phyloP scores from a whole-genome alignment of 179 eudicot genomes.

The Beta corolliflora region DNA sequence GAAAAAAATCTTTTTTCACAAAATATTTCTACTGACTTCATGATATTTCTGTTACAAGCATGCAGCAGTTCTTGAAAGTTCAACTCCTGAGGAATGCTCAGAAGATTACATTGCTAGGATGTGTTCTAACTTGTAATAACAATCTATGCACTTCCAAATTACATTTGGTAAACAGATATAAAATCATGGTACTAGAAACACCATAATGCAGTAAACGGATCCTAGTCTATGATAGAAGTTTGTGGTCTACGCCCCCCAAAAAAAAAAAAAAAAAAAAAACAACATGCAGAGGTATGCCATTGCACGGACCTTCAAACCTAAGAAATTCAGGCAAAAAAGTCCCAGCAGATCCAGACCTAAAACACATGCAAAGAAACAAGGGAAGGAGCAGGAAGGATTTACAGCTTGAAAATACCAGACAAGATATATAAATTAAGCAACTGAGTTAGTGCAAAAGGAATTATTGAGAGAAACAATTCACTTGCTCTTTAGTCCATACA shows the following conservation, averaged over 20 bases:
- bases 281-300: no score
- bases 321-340: background rate
- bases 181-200: background rate
- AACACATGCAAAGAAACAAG: background rate
- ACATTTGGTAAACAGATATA: background rate
- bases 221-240: background rate
- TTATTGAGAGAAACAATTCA: background rate
- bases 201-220: background rate
- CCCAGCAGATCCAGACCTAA: background rate
- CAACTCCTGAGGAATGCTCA: background rate
- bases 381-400: background rate
- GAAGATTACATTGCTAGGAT: background rate
- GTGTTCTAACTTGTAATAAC: background rate
- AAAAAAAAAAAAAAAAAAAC: no score
- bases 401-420: no score
- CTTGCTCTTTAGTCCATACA: background rate
- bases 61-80: conserved; percentile 3
- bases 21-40: background rate
- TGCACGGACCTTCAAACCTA: background rate
- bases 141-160: background rate
- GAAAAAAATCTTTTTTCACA: background rate
- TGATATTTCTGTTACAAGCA: conserved; percentile 11
- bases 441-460: background rate
- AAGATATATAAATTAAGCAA: background rate
- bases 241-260: background rate